Base-by-base conservation (phyloP, 176 grass and related monocot genomes). In the Cenchrus fungigraminus region DNA sequence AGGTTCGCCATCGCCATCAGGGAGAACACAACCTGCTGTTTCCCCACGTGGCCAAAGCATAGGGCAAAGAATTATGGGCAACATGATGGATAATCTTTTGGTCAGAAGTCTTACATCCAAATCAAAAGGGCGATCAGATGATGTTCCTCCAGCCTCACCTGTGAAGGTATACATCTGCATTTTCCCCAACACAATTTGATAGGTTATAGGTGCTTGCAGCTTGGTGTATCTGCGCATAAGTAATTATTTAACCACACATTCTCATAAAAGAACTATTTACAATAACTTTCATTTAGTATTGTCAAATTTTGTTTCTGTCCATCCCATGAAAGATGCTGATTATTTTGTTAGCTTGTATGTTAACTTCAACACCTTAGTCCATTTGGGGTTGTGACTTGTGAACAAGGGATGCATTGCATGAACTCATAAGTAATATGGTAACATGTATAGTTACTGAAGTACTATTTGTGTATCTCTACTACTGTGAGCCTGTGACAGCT, bases 61-160 rank as follows among this genome's bases (percentile, higher is more conserved):
- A 89, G 92, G 97, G 84, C 97, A 92, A 92, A 97, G 94, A 88
- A 68, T 99, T 84, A 99, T 99, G 93, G 93, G 87, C 9, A 92
- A 94, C 85, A 91, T 94, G 92, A 91, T 94, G 90, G 93, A 89
- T 84, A 99, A 99, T 74, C 88, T 96, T 76, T 83, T 99, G 77
- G 77, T 97, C 53, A 87, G 97, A 85, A 99, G 89, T 87, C 81
- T 99, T 80, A 94, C 97, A 43, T 92, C 97, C 53, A 99, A 97
- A 88, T 85, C 97, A 82, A 99, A 92, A 80, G 76, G 40, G 45
- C 87, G 50, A 40, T 56, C 83, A 51, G 91, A 89, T 15, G 93
- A 92, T 83, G 53, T 84, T 90, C 62, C 63, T 78, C 76, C 90
- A 66, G 75, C 88, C 88, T 94, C 83, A 71, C 76, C 90, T 90